Evolutionary conservation across 805 yeast species (phyloP).

Genomic region (Kuraishia molischiana): DNA sequence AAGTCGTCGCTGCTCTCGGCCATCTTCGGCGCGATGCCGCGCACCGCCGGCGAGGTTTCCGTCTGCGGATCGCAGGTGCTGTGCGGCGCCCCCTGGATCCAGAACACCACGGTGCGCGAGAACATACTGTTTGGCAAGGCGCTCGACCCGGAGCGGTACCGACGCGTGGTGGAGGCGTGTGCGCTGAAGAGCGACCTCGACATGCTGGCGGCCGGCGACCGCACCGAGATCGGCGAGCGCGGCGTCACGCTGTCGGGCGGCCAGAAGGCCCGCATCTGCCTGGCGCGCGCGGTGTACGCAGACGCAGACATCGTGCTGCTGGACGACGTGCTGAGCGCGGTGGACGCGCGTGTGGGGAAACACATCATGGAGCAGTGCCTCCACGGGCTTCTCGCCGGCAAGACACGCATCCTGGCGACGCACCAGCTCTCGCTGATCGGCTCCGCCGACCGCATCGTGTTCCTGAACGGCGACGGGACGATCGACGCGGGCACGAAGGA

Average conservation of each 20-base stretch:
- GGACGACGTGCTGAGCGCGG: constrained; percentile 80
- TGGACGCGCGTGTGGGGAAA: constrained; percentile 80
- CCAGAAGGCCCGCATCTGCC: constrained; percentile 72
- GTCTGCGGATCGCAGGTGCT: constrained; percentile 43
- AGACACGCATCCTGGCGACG: constrained; percentile 70
- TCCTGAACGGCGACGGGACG: constrained; percentile 52
- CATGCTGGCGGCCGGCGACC: constrained; percentile 64
- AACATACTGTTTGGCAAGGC: constrained; percentile 62
- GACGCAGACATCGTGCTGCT: constrained; percentile 56
- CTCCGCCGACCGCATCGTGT: constrained; percentile 59
- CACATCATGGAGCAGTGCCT: constrained; percentile 68
- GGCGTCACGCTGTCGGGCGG: constrained; percentile 85
- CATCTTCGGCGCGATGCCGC: constrained; percentile 57
- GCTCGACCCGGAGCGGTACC: constrained; percentile 40
- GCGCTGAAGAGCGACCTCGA: constrained; percentile 58
- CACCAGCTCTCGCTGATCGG: constrained; percentile 69
- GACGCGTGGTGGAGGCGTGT: constrained; percentile 49
- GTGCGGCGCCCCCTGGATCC: constrained; percentile 65
- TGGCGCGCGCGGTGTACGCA: constrained; percentile 74
- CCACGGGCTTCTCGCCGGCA: constrained; percentile 38
- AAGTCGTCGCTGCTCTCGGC: constrained; percentile 67
- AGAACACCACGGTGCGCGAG: constrained; percentile 67
- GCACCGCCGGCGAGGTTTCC: constrained; percentile 37
- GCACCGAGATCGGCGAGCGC: constrained; percentile 75
- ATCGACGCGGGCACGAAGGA: constrained; percentile 50